A percentile compares a stretch with the other conserved stretches of the same genome.
These are phyloP conservation scores for Coemansia sp. DNA, from an alignment of 192 early-diverging fungal genomes.

Conservation along the genomic window DNA sequence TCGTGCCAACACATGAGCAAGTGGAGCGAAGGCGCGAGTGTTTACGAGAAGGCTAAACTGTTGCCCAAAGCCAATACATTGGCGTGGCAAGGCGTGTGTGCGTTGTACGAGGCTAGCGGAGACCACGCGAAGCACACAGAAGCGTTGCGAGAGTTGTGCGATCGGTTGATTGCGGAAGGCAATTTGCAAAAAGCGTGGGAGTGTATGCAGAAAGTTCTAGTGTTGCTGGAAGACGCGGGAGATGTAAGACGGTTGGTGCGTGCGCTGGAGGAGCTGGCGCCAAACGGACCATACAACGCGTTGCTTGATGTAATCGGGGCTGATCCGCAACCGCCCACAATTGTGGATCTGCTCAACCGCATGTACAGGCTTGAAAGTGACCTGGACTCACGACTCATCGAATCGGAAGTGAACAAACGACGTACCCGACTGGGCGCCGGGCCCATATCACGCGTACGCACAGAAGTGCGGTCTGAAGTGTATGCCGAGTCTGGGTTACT, in stretches of 20 bases:
- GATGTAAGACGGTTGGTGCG: conserved; percentile 40
- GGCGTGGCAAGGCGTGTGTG: conserved; percentile 67
- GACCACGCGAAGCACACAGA: conserved; percentile 20
- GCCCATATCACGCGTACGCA: conserved; percentile 56
- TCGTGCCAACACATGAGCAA: too few species aligned
- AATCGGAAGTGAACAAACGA: conserved; percentile 62
- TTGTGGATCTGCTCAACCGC: conserved; percentile 32
- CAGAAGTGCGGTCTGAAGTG: conserved; percentile 66
- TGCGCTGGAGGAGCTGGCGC: conserved; percentile 18
- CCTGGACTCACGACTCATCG: conserved; percentile 53
- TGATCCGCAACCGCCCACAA: conserved; percentile 18
- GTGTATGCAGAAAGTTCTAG: conserved; percentile 55
- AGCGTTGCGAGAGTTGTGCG: conserved; percentile 30
- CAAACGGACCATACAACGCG: conserved; percentile 6
- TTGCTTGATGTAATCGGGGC: conserved; percentile 12
- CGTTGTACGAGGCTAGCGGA: conserved; percentile 58
- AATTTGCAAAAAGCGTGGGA: conserved; percentile 42
- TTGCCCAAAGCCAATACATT: conserved; percentile 56
- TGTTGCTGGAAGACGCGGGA: conserved; percentile 49
- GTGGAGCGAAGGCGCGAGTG: conserved; percentile 55
- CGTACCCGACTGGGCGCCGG: conserved; percentile 68
- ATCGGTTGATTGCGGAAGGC: conserved; percentile 47
- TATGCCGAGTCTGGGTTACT: conserved; percentile 57
- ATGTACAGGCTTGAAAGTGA: conserved; percentile 46
- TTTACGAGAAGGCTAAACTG: conserved; percentile 60